A percentile compares a stretch with the other conserved stretches of the same genome.
Conservation (phyloP, 257 asterid genomes). For the Nicotiana benthamiana region DNA sequence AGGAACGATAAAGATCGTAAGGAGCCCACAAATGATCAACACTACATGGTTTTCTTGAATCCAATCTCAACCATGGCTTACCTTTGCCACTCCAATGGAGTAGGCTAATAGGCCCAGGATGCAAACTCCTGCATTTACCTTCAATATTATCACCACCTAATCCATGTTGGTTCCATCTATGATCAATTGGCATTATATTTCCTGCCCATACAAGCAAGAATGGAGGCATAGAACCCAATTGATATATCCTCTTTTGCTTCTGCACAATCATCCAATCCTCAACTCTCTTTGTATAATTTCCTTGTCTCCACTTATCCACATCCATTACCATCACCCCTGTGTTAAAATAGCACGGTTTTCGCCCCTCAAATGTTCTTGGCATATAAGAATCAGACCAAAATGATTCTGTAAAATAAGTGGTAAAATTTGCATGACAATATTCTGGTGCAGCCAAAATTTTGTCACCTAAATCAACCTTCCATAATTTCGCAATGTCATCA, state of each 20-base stretch:
- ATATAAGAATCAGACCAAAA: conserved; percentile 40
- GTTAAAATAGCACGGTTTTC: conserved; percentile 55
- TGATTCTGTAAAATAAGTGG: conserved; percentile 36
- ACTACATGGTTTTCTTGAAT: conserved; percentile 54
- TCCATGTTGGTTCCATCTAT: conserved; percentile 77
- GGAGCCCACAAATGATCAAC: conserved; percentile 81
- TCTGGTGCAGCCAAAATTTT: conserved; percentile 64
- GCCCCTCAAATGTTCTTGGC: conserved; percentile 25
- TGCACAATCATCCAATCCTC: conserved; percentile 68
- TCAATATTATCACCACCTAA: conserved; percentile 65
- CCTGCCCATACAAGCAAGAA: conserved; percentile 62
- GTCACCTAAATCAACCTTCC: conserved; percentile 43
- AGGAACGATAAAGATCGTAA: conserved; percentile 54
- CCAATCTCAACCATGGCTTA: conserved; percentile 76
- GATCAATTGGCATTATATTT: conserved; percentile 51
- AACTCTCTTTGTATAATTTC: conserved; percentile 30
- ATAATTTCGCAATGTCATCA: conserved; percentile 45
- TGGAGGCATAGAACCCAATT: conserved; percentile 66
- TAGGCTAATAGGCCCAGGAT: conserved; percentile 68
- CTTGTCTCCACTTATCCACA: conserved; percentile 52
- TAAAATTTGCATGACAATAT: conserved; percentile 65
- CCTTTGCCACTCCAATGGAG: conserved; percentile 86
- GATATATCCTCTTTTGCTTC: conserved; percentile 51
- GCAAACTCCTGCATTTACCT: conserved; percentile 61
- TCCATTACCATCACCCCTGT: conserved; percentile 71